These are phyloP conservation scores for Cyclotella kingstonii DNA, from an alignment of 108 stramenopile species.

Conservation along the genomic window DNA sequence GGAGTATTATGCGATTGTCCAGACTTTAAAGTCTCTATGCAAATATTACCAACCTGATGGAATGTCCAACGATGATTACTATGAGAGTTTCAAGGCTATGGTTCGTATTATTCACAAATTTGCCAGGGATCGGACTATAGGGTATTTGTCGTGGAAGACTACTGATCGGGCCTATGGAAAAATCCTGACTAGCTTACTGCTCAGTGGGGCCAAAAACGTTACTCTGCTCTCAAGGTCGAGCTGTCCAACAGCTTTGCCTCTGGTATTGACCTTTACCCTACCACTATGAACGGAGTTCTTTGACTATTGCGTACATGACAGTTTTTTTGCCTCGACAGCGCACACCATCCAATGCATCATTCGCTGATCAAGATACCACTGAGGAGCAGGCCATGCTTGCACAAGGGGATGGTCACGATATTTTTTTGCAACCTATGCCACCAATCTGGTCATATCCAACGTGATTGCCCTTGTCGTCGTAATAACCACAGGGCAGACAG, in stretches of 20 bases:
- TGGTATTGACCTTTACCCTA: background rate
- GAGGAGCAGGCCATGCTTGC: conserved; percentile 5
- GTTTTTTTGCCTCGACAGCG: background rate
- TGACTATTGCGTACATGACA: background rate
- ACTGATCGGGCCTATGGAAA: too few relatives aligned
- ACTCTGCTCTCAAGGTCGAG: background rate
- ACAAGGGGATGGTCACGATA: background rate
- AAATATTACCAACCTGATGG: background rate
- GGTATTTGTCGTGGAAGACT: too few relatives aligned
- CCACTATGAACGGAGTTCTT: background rate
- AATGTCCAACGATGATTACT: too few relatives aligned
- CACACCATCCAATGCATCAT: background rate
- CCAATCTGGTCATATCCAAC: too few relatives aligned
- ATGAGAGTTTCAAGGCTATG: too few relatives aligned
- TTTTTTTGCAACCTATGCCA: too few relatives aligned
- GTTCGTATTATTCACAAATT: too few relatives aligned
- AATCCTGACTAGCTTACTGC: too few relatives aligned
- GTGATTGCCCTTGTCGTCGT: too few relatives aligned
- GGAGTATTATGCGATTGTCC: background rate
- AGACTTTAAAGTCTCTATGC: background rate
- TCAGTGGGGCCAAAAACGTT: background rate
- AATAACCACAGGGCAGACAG: too few relatives aligned
- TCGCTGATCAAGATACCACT: too few relatives aligned
- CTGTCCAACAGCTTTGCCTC: background rate
- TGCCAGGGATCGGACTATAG: too few relatives aligned